Evolutionary conservation across 768 basidiomycete species (phyloP).

Genomic region (Grammothele lineata): DNA sequence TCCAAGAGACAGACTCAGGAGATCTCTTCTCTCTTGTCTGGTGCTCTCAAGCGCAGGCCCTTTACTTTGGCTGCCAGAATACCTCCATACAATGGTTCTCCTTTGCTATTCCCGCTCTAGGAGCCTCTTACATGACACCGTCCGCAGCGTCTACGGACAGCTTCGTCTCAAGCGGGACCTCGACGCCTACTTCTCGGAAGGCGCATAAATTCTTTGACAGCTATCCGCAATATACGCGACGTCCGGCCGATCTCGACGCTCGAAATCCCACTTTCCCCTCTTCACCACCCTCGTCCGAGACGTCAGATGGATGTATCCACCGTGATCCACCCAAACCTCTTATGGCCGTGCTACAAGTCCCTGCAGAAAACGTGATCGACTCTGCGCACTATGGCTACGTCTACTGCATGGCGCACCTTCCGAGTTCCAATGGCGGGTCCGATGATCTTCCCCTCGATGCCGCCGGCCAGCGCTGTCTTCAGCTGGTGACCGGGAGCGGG

Average conservation of each 20-base stretch:
- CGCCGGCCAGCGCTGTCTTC: conserved; percentile 13
- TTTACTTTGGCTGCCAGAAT: conserved; percentile 90
- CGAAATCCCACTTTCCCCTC: conserved; percentile 42
- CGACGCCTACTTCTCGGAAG: conserved; percentile 35
- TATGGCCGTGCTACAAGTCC: conserved; percentile 48
- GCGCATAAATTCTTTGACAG: conserved; percentile 92
- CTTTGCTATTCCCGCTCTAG: conserved; percentile 32
- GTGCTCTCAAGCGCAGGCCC: conserved; percentile 60
- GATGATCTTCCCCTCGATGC: conserved; percentile 25
- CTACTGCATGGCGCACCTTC: conserved; percentile 68
- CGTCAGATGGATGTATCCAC: conserved; percentile 3
- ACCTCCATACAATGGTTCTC: conserved; percentile 89
- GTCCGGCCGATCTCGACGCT: conserved; percentile 64
- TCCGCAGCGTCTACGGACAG: conserved; percentile 12
- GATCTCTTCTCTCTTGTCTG: conserved; percentile 86
- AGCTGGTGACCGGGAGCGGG: conserved; percentile 81
- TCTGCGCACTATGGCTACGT: conserved; percentile 95
- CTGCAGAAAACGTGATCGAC: conserved; percentile 67
- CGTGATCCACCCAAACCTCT: conserved; percentile 16
- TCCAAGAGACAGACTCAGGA: conserved; percentile 75
- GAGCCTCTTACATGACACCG: conserved; percentile 1
- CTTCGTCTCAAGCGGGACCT: conserved; percentile 22
- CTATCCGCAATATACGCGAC: conserved; percentile 69
- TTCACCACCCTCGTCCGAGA: conserved; percentile 9
- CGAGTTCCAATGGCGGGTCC: conserved; percentile 36